phyloP scores from a whole-genome alignment of 129 eudicot species.

The Ambrosia artemisiifolia region DNA sequence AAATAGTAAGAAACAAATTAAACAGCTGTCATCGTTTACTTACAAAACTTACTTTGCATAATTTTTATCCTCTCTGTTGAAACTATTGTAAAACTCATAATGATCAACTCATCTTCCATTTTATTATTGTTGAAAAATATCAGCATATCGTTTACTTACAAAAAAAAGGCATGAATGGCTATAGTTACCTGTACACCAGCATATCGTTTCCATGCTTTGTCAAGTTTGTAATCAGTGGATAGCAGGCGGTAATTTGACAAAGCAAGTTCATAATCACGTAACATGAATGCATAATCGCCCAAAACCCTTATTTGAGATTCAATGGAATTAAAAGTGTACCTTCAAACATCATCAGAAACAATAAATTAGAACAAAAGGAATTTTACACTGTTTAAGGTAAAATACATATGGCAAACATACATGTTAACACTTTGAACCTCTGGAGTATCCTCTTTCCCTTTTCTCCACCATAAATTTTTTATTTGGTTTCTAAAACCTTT shows the following conservation, averaged over 20 bases:
- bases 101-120: not conserved
- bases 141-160: not conserved
- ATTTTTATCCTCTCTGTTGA: too few relatives aligned
- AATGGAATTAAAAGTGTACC: conserved; percentile 91
- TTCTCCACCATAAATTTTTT: conserved; percentile 98
- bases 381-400: not conserved
- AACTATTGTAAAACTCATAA: not conserved
- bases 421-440: conserved; percentile 62
- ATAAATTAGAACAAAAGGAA: conserved; percentile 21
- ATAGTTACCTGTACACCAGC: conserved; percentile 92
- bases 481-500: conserved; percentile 96
- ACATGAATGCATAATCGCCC: conserved; percentile 97
- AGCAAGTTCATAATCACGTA: conserved; percentile 94
- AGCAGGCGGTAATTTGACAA: conserved; percentile 87
- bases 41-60: too few relatives aligned
- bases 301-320: conserved; percentile 95
- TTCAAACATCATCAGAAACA: conserved; percentile 32
- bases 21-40: too few relatives aligned
- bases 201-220: conserved; percentile 96
- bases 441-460: conserved; percentile 83
- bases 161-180: conserved; percentile 1
- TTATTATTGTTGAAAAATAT: not conserved
- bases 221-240: conserved; percentile 94
- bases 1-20: too few relatives aligned
- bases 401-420: conserved; percentile 41